These are phyloP conservation scores for Phytophthora pistaciae DNA, from an alignment of 352 stramenopile species.

Conservation along the genomic window DNA sequence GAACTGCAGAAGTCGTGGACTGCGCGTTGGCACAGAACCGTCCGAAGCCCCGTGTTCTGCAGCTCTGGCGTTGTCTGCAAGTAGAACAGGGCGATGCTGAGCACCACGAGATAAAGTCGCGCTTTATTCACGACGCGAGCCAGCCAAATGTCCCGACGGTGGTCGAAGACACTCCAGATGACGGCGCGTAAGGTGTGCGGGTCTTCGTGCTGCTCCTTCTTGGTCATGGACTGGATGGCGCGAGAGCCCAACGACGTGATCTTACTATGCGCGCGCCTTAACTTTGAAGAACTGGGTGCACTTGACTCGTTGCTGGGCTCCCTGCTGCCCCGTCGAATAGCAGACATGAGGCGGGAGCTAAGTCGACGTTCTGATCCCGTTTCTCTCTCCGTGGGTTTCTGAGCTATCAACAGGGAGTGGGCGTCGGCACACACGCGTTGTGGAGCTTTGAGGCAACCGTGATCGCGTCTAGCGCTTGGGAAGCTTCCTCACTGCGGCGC, in stretches of 20 bases:
- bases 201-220: conserved; percentile 31
- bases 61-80: conserved; percentile 62
- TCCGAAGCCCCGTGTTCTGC: conserved; percentile 49
- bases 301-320: background rate
- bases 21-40: conserved; percentile 47
- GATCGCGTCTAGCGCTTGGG: conserved; percentile 42
- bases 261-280: conserved; percentile 15
- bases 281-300: background rate
- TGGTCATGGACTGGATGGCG: conserved; percentile 12
- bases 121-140: conserved; percentile 36
- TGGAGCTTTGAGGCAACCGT: conserved; percentile 49
- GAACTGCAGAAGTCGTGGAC: conserved; percentile 49
- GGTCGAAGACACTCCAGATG: conserved; percentile 59
- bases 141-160: conserved; percentile 40
- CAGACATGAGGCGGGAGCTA: conserved; percentile 7
- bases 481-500: conserved; percentile 39
- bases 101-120: conserved; percentile 43
- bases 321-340: conserved; percentile 2
- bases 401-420: conserved; percentile 20
- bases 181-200: conserved; percentile 38
- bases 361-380: conserved; percentile 18
- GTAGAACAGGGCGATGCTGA: conserved; percentile 64
- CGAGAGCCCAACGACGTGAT: conserved; percentile 19
- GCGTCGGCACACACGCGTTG: conserved; percentile 46
- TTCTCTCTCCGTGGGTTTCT: background rate